These are phyloP conservation scores for Collybiopsis luxurians DNA, from an alignment of 768 basidiomycete species.

Conservation along the genomic window DNA sequence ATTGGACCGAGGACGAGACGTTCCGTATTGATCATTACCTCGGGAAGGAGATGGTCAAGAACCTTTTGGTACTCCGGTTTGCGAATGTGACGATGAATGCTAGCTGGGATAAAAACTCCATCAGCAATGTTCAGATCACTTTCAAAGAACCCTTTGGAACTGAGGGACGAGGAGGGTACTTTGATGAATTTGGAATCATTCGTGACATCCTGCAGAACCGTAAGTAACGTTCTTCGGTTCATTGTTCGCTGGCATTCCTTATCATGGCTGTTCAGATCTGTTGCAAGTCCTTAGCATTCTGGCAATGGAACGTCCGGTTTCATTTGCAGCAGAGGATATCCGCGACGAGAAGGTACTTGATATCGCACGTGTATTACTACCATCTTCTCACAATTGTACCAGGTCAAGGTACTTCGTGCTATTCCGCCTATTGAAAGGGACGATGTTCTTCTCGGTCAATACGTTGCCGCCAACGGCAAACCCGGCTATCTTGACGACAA, in stretches of 20 bases:
- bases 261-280: slow-evolving; percentile 57
- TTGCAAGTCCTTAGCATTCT: slow-evolving; percentile 92
- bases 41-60: slow-evolving; percentile 99
- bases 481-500: slow-evolving; percentile 99
- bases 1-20: slow-evolving; percentile 96
- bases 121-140: slow-evolving; percentile 97
- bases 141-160: slow-evolving; percentile 99
- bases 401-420: slow-evolving; percentile 95
- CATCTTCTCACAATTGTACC: slow-evolving; percentile 16
- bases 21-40: slow-evolving; percentile 99
- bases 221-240: slow-evolving; percentile 41
- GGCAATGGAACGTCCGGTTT: slow-evolving; percentile 98
- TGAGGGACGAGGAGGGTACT: slow-evolving; percentile 99
- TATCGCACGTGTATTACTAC: background rate
- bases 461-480: slow-evolving; percentile 83
- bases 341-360: slow-evolving; percentile 90
- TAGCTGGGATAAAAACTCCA: slow-evolving; percentile 93
- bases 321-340: slow-evolving; percentile 95
- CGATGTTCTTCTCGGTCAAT: slow-evolving; percentile 93
- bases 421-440: slow-evolving; percentile 77
- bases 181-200: slow-evolving; percentile 99
- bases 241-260: background rate
- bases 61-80: slow-evolving; percentile 92
- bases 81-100: slow-evolving; percentile 89
- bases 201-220: slow-evolving; percentile 98